phyloP scores from a whole-genome alignment of 805 yeast species.

The Lipomyces chichibuensis region DNA sequence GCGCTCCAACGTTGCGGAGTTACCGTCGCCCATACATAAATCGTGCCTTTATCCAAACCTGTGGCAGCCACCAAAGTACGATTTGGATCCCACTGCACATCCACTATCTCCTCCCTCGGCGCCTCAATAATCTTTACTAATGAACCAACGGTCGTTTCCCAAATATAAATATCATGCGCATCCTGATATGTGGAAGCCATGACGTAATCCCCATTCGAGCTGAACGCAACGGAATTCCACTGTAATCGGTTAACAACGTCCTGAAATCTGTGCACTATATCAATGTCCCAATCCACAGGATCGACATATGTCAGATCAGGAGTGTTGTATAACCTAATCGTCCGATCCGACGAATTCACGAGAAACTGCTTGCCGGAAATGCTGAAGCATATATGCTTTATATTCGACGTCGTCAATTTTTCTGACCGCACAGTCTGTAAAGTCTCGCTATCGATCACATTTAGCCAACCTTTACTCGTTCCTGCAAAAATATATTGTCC shows the following conservation, averaged over 20 bases:
- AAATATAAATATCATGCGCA: slow-evolving; percentile 84
- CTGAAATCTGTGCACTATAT: slow-evolving; percentile 78
- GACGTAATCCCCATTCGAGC: slow-evolving; percentile 77
- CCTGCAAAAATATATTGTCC: slow-evolving; percentile 70
- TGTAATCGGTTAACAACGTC: slow-evolving; percentile 86
- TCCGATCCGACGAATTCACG: slow-evolving; percentile 43
- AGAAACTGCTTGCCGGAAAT: slow-evolving; percentile 52
- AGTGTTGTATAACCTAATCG: slow-evolving; percentile 41
- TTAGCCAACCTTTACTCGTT: slow-evolving; percentile 77
- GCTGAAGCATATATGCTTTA: slow-evolving; percentile 75
- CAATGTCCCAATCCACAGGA: slow-evolving; percentile 55
- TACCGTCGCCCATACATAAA: slow-evolving; percentile 78
- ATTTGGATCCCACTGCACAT: slow-evolving; percentile 82
- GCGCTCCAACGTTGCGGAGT: slow-evolving; percentile 96
- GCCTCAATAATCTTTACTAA: slow-evolving; percentile 87
- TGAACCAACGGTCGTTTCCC: slow-evolving; percentile 92
- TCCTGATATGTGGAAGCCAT: slow-evolving; percentile 88
- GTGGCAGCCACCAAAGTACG: slow-evolving; percentile 77
- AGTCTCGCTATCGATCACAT: slow-evolving; percentile 46
- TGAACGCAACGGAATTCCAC: slow-evolving; percentile 82
- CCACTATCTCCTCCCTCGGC: slow-evolving; percentile 82
- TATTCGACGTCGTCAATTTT: slow-evolving; percentile 67
- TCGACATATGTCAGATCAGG: slow-evolving; percentile 42
- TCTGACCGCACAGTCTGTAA: slow-evolving; percentile 50
- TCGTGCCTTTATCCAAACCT: slow-evolving; percentile 80